Percentiles rank a stretch among this genome's conserved stretches.
phyloP scores from a whole-genome alignment of 768 basidiomycete species.

The Phaeotremella fagi region DNA sequence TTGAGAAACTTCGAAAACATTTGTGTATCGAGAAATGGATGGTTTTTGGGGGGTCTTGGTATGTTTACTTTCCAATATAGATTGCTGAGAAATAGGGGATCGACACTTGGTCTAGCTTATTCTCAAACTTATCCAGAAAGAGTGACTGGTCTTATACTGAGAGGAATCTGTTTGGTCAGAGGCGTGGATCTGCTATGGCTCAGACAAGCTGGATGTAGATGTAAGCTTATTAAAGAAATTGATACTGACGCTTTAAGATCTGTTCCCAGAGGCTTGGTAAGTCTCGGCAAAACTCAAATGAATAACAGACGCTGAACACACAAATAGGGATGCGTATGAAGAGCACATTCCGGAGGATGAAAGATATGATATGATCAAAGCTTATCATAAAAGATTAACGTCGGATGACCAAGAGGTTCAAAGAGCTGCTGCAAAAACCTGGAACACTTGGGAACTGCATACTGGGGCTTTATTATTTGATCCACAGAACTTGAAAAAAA shows the following conservation, averaged over 20 bases:
- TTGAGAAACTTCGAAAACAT: constrained; percentile 72
- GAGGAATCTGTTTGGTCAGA: constrained; percentile 80
- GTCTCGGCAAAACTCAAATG: too few species aligned
- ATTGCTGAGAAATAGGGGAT: constrained; percentile 53
- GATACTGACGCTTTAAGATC: not conserved
- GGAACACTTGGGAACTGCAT: not conserved
- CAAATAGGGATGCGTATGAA: not conserved
- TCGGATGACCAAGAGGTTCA: not conserved
- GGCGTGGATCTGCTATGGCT: constrained; percentile 61
- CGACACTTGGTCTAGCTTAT: constrained; percentile 78
- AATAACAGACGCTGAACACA: too few species aligned
- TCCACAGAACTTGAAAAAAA: not conserved
- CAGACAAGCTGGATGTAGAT: not conserved
- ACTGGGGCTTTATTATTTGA: not conserved
- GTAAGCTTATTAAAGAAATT: not conserved
- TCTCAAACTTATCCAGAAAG: constrained; percentile 79
- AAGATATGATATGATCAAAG: not conserved
- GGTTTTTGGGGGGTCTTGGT: constrained; percentile 90
- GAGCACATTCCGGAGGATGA: not conserved
- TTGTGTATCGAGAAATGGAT: constrained; percentile 81
- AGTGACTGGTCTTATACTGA: constrained; percentile 71
- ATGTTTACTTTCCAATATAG: constrained; percentile 51
- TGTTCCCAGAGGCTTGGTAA: not conserved
- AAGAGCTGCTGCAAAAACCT: not conserved
- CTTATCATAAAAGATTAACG: not conserved